A percentile compares a stretch with the other conserved stretches of the same genome.
Evolutionary conservation across 192 early-diverging fungal genomes (phyloP).

Genomic region (Coemansia sp.): DNA sequence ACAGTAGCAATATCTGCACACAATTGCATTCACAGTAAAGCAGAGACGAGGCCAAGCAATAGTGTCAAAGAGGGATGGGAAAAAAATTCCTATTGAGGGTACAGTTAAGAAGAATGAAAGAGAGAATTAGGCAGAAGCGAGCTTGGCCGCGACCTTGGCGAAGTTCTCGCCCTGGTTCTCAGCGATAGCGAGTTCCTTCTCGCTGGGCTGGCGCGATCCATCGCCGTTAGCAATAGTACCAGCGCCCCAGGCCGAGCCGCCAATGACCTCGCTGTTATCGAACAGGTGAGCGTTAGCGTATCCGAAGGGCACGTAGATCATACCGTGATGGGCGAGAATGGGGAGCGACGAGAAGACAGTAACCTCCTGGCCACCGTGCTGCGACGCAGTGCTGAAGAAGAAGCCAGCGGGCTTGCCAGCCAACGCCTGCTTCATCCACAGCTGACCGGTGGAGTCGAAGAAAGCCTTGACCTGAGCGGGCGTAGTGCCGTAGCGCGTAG

Average conservation of each 20-base stretch:
- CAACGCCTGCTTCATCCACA: conserved; percentile 59
- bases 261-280: conserved; percentile 64
- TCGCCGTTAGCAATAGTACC: conserved; percentile 65
- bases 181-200: conserved; percentile 68
- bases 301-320: conserved; percentile 76
- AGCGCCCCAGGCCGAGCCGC: conserved; percentile 69
- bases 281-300: conserved; percentile 52
- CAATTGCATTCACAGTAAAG: background rate
- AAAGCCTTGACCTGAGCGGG: conserved; percentile 82
- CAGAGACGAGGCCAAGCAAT: background rate
- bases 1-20: background rate
- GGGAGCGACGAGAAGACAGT: conserved; percentile 67
- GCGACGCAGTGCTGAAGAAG: conserved; percentile 73
- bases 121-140: conserved; percentile 22
- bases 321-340: conserved; percentile 75
- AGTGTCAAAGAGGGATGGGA: background rate
- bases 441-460: conserved; percentile 63
- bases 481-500: conserved; percentile 67
- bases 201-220: conserved; percentile 62
- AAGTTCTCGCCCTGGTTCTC: conserved; percentile 62
- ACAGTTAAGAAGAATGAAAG: background rate
- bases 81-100: background rate
- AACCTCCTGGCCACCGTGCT: conserved; percentile 81
- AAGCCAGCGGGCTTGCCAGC: conserved; percentile 70
- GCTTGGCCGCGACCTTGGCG: conserved; percentile 55